Evolutionary conservation across 2,329 filamentous ascomycete species (phyloP), one percentile per base, ranked within the genome.

Genomic region (Fusarium fujikuroi): DNA sequence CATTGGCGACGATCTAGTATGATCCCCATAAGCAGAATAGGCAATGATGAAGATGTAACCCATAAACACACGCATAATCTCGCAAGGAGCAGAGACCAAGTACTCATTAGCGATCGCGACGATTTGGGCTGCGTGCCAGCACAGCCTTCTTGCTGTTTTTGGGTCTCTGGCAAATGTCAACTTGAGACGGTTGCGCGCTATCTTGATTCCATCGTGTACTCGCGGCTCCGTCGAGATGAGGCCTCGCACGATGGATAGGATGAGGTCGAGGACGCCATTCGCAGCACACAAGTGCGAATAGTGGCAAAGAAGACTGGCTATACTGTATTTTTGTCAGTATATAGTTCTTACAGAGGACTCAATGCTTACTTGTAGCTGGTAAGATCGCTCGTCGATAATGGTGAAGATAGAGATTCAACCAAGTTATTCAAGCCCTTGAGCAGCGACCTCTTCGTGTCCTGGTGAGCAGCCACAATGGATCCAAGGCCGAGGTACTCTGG

Each of bases 281-380:
- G 37, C 60, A 0, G 60, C 50, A 4, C 52, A 62, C 5, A 62
- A 19, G n/a, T 62, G 60, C 1, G 60, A 62, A 18, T 62, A 62
- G 18, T 62, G 60, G 9, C 60, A 62, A 15, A 62, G 60, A 15
- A 62, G 60, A n/a, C 60, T 62, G 0, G 60, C 23, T 4, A 62
- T 62, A 4, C 60, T 62, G 5, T 18, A 4, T 18, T 1, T 9
- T 0, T 21, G 40, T 62, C 0, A 62, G 12, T 25, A 19, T 7
- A 0, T 6, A 18, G 1, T 19, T 7, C 4, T 3, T 14, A 12
- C 0, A 7, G 2, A 9, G 14, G 7, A 32, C 3, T 3, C 0
- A 1, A 7, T 6, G 14, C 59, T 37, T n/a, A 62, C 60, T 62
- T 62, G 1, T 62, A 62, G 32, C 60, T 62, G 16, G 53, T 58